Percentiles rank a stretch among this genome's conserved stretches.
Conservation (phyloP, 1,284 basidiomycete species). For the Trametes polyzona region DNA sequence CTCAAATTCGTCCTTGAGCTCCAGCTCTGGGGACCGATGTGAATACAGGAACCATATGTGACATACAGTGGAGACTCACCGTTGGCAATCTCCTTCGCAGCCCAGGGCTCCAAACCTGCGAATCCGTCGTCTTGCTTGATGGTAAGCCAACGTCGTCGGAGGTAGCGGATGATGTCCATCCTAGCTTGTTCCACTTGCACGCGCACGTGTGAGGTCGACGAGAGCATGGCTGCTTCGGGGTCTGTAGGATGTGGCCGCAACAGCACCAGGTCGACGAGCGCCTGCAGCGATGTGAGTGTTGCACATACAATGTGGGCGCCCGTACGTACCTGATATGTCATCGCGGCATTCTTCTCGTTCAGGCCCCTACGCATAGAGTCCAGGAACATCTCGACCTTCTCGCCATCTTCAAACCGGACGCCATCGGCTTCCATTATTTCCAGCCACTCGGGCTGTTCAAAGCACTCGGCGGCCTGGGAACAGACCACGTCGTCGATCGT, state of each 20-base stretch:
- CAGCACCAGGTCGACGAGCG: constrained; percentile 74
- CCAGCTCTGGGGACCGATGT: constrained; percentile 63
- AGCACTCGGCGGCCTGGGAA: constrained; percentile 61
- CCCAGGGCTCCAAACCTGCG: constrained; percentile 80
- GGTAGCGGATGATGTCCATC: constrained; percentile 68
- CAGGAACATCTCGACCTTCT: constrained; percentile 74
- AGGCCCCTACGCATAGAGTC: constrained; percentile 62
- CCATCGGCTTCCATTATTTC: constrained; percentile 74
- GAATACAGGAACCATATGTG: background rate
- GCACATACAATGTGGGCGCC: background rate
- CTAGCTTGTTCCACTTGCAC: constrained; percentile 74
- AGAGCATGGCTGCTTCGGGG: constrained; percentile 60
- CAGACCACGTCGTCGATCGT: constrained; percentile 65
- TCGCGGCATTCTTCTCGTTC: constrained; percentile 62
- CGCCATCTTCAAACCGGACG: constrained; percentile 71
- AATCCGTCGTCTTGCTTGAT: constrained; percentile 84
- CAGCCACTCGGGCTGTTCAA: constrained; percentile 70
- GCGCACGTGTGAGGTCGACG: constrained; percentile 66
- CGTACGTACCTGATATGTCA: constrained; percentile 72
- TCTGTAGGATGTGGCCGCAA: constrained; percentile 69
- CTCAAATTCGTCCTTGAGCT: constrained; percentile 71
- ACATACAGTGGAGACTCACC: constrained; percentile 50
- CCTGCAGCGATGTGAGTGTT: constrained; percentile 46
- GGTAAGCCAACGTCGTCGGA: constrained; percentile 74
- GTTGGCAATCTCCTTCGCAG: constrained; percentile 84